Percentiles rank a stretch among this genome's conserved stretches.
phyloP scores from a whole-genome alignment of 208 protist species.

The Borovskyia barvae region DNA sequence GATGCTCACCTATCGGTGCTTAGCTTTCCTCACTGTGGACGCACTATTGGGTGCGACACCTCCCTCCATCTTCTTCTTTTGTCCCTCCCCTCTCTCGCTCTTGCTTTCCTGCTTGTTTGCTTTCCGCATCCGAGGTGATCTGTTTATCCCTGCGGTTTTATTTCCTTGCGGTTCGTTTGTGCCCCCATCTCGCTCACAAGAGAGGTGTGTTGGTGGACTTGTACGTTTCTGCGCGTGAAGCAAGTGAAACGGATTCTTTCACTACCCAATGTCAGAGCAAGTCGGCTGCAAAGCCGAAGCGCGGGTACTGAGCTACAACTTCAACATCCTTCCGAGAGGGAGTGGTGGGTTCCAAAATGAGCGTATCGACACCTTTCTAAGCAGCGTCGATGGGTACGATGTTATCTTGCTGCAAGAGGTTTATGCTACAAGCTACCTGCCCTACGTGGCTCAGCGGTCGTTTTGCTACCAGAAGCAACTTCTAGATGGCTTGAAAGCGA shows the following conservation, averaged over 20 bases:
- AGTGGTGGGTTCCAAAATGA: slow-evolving; percentile 83
- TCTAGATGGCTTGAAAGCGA: slow-evolving; percentile 64
- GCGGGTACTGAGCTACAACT: slow-evolving; percentile 89
- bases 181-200: too few species aligned
- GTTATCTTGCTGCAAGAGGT: slow-evolving; percentile 86
- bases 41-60: not conserved
- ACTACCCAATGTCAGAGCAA: slow-evolving; percentile 9
- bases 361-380: slow-evolving; percentile 75
- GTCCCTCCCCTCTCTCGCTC: not conserved
- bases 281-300: slow-evolving; percentile 14
- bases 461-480: slow-evolving; percentile 78
- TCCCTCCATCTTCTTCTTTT: not conserved
- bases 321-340: slow-evolving; percentile 84
- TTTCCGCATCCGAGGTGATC: not conserved
- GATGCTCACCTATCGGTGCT: too few species aligned
- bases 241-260: not conserved
- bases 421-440: slow-evolving; percentile 75
- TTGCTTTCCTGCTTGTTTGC: not conserved
- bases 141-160: too few species aligned
- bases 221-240: not conserved
- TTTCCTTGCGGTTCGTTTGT: too few species aligned
- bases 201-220: too few species aligned
- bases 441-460: slow-evolving; percentile 69
- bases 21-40: not conserved
- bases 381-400: slow-evolving; percentile 69